Evolutionary conservation across 805 yeast genomes (phyloP).

Genomic region (Ogataea paraovalis): DNA sequence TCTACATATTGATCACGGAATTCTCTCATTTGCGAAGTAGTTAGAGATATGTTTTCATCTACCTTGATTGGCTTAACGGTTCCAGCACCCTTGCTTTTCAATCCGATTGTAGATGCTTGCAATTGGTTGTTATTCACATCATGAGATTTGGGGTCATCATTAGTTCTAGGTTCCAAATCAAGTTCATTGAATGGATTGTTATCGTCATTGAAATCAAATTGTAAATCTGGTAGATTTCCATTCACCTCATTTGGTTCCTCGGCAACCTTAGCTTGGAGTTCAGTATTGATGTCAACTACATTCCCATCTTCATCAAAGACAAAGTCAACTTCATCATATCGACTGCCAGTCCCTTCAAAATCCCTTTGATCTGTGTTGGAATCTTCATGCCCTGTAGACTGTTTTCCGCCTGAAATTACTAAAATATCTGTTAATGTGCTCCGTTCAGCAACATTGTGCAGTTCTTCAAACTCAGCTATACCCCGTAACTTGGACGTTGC

Average conservation of each 20-base stretch:
- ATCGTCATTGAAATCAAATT: slow-evolving; percentile 5
- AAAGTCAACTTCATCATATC: slow-evolving; percentile 10
- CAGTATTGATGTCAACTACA: slow-evolving; percentile 1
- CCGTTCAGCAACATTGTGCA: too few species aligned
- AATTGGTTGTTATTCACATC: background rate
- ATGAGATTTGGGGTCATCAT: background rate
- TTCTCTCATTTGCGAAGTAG: slow-evolving; percentile 14
- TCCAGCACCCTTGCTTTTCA: background rate
- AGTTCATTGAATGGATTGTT: background rate
- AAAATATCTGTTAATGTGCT: too few species aligned
- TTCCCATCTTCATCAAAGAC: slow-evolving; percentile 17
- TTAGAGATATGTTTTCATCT: slow-evolving; percentile 14
- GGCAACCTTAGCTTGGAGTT: background rate
- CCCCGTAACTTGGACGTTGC: background rate
- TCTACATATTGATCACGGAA: slow-evolving; percentile 8
- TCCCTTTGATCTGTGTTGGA: too few species aligned
- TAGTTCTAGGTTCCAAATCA: background rate
- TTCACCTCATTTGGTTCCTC: background rate
- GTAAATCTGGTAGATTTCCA: slow-evolving; percentile 2
- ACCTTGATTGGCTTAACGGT: slow-evolving; percentile 2
- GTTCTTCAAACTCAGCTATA: background rate
- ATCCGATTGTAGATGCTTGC: background rate
- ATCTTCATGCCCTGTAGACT: too few species aligned
- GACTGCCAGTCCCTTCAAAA: background rate
- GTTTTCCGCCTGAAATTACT: too few species aligned